Conservation (phyloP, 2,329 filamentous ascomycete genomes). For the Xylariaceae sp. region DNA sequence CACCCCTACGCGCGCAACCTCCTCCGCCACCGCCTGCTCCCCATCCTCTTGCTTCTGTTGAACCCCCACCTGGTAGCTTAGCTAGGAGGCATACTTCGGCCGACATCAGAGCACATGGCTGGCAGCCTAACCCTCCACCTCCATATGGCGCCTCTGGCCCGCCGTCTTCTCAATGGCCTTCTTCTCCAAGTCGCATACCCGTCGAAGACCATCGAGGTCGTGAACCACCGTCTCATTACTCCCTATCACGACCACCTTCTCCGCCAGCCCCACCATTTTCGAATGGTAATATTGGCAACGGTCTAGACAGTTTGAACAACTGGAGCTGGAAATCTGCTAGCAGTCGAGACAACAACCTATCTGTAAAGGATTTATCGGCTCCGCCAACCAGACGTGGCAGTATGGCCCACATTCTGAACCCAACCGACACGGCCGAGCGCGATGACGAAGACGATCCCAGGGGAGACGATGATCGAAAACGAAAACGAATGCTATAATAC, state of each 20-base stretch:
- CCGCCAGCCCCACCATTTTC: conserved; percentile 48
- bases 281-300: conserved; percentile 44
- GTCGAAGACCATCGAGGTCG: conserved; percentile 52
- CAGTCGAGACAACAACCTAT: conserved; percentile 44
- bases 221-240: conserved; percentile 53
- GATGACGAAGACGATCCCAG: conserved; percentile 52
- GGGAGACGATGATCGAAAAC: conserved; percentile 57
- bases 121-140: conserved; percentile 57
- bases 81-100: conserved; percentile 88
- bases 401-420: conserved; percentile 62
- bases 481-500: conserved; percentile 51
- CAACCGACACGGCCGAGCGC: conserved; percentile 51
- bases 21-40: conserved; percentile 56
- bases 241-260: conserved; percentile 50
- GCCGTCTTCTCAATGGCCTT: conserved; percentile 47
- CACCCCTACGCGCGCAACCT: conserved; percentile 64
- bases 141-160: conserved; percentile 62
- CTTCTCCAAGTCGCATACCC: conserved; percentile 46
- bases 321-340: conserved; percentile 54
- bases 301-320: conserved; percentile 41
- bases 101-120: conserved; percentile 86
- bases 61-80: conserved; percentile 64
- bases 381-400: conserved; percentile 55
- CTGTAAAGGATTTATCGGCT: conserved; percentile 50
- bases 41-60: conserved; percentile 61